Base-by-base conservation (phyloP, 768 basidiomycete species). In the Podaxis rugospora region DNA sequence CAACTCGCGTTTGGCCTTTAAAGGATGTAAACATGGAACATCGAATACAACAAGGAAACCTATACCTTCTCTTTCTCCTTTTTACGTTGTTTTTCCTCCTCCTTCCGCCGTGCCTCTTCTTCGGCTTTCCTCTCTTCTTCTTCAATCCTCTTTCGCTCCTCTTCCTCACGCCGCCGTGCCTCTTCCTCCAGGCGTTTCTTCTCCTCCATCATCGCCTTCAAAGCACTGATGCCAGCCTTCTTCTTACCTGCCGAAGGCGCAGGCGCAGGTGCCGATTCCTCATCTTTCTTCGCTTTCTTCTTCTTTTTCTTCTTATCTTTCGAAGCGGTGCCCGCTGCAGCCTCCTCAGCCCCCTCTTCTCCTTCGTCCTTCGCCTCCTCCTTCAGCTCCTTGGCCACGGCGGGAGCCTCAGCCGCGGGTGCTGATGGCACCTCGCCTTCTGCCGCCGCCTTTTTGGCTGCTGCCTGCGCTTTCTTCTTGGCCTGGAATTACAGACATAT, bases 381-480 rank as follows among this genome's bases (percentile, higher is more conserved):
- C 73, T 3, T 75, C 69, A 27, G 69, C 47, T 49, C 47, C 21
- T 49, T 25, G 14, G 68, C 65, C 9, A 75, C 67, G 27, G 75
- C 63, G 32, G 70, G 37, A 23, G 57, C 64, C 27, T 70, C 71
- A 18, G 69, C n/a, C 1, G 32, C 9, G 7, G 32, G 49, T 28
- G 37, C n/a, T 27, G 57, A 39, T 36, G 46, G 35, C 2, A 18
- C 69, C 4, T 63, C 72, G 35, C 74, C 75, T 42, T 71, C 69
- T 4, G 70, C 71, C 18, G 70, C 70, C 6, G 72, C 74, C 65
- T 89, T 96, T 76, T 95, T 97, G 2, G 89, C 89, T 21, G 89
- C 93, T 4, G 89, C 89, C 73, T 95, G 92, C 5, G 91, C 93
- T 72, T 96, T 97, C 80, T 95, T 95, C 80, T 93, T 95, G 0